Evolutionary conservation across 2,329 filamentous ascomycete genomes (phyloP), one percentile per base, ranked within the genome.

Genomic region (Aotearoamyces nothofagi): DNA sequence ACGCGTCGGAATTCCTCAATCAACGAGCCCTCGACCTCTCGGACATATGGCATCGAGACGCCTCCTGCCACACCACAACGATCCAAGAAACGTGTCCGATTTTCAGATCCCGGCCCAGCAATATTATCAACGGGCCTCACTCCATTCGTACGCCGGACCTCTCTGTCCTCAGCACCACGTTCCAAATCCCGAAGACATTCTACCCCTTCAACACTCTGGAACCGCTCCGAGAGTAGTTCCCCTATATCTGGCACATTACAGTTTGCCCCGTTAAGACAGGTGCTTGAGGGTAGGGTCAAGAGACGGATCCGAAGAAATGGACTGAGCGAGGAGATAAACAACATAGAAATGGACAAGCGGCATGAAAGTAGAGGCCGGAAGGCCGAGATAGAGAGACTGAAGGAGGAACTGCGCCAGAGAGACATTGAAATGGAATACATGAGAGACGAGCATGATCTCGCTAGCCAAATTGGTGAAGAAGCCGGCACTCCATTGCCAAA

Each of bases 261-360:
- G 33, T 62, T 69, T 28, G 47, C 57, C 15, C 56, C 60, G 0
- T 55, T 73, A 3, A 60, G 63, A 6, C 66, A 70, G 32, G 60
- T 69, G 10, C 53, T 69, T 5, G 62, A 69, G 22, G 66, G 64
- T 5, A 61, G 69, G 9, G 56, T 71, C 25, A 63, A 69, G 49
- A 60, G 69, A 4, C 60, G 69, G 11, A 56, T 69, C 20, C 57
- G 64, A 5, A 61, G 69, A 28, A 66, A 64, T 37, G 58, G 64
- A 3, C 43, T 73, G 4, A 69, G 66, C 37, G 67, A 69, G 36
- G 63, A 73, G 49, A 62, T 71, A 50, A 66, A 70, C 42, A 45
- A 48, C 9, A 60, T 69, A 30, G 51, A 60, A 5, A 50, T 51
- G 5, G 61, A 65, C 32, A 64, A 61, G 42, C 56, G 50, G 24